Evolutionary conservation across 495 filamentous ascomycete species (phyloP).

Genomic region (Trichocladium uniseriatum): DNA sequence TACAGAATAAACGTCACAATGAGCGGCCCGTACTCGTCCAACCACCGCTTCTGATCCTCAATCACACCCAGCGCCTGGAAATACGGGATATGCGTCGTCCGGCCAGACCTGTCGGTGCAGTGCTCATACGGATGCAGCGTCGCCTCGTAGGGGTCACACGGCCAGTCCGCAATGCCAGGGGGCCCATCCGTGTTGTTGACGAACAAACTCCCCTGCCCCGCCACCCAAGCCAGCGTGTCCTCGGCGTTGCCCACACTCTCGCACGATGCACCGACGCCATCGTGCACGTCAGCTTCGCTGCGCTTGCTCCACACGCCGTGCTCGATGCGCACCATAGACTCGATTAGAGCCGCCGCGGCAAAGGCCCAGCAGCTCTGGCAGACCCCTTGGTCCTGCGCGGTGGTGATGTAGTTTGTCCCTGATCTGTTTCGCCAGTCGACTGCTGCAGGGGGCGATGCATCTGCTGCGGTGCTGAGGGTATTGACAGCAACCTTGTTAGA

Average conservation of each 20-base stretch:
- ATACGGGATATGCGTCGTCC: slow-evolving; percentile 9
- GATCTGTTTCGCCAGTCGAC: slow-evolving; percentile 16
- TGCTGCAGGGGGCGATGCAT: neutral
- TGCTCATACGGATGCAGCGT: neutral
- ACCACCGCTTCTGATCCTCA: slow-evolving; percentile 19
- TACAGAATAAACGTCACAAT: slow-evolving; percentile 14
- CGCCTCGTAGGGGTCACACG: slow-evolving; percentile 16
- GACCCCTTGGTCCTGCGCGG: slow-evolving; percentile 13
- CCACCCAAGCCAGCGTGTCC: slow-evolving; percentile 10
- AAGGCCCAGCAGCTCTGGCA: slow-evolving; percentile 21
- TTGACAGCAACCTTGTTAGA: neutral
- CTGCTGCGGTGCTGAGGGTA: neutral
- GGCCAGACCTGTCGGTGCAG: slow-evolving; percentile 10
- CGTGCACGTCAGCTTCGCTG: slow-evolving; percentile 18
- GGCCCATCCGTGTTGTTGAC: neutral
- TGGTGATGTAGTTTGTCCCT: slow-evolving; percentile 14
- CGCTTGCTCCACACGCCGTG: slow-evolving; percentile 18
- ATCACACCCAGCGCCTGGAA: slow-evolving; percentile 9
- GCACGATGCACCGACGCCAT: slow-evolving; percentile 11
- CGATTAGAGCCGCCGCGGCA: slow-evolving; percentile 13
- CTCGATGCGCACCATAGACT: slow-evolving; percentile 17
- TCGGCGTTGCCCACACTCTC: slow-evolving; percentile 12
- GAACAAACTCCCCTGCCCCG: slow-evolving; percentile 2
- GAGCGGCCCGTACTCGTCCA: slow-evolving; percentile 16
- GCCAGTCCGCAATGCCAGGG: slow-evolving; percentile 13